Evolutionary conservation across 768 basidiomycete species (phyloP).

Genomic region (Suillus fuscotomentosus): DNA sequence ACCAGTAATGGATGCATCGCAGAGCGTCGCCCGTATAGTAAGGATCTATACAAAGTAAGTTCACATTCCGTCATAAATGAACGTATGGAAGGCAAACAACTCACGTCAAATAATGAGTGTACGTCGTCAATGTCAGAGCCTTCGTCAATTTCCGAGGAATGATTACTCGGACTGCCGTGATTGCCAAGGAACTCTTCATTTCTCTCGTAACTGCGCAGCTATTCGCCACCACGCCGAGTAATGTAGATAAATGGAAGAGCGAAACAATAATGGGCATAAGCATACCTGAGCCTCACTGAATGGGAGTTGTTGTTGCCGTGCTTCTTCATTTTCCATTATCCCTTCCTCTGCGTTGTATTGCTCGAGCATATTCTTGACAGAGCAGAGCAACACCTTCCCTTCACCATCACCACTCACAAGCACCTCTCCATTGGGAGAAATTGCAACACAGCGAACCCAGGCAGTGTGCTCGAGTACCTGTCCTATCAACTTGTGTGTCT

Average conservation of each 20-base stretch:
- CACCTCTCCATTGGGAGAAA: constrained; percentile 25
- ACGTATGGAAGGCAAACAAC: not conserved
- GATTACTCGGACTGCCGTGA: not conserved
- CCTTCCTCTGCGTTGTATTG: not conserved
- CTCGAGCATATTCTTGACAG: not conserved
- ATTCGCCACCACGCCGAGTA: not conserved
- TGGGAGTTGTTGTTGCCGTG: too few species aligned
- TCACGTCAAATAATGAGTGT: not conserved
- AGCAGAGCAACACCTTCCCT: not conserved
- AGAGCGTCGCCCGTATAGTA: not conserved
- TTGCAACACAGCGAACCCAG: constrained; percentile 27
- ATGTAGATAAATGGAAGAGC: not conserved
- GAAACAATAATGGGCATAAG: not conserved
- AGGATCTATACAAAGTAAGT: not conserved
- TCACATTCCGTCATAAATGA: not conserved
- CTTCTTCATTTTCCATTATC: not conserved
- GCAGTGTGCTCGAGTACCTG: constrained; percentile 25
- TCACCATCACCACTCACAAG: constrained; percentile 30
- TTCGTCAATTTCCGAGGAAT: not conserved
- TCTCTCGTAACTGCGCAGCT: not conserved
- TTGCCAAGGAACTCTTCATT: not conserved
- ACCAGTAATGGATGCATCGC: not conserved
- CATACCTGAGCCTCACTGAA: not conserved
- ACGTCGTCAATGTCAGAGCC: not conserved
- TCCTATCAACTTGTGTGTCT: constrained; percentile 17